A percentile compares a stretch with the other conserved stretches of the same genome.
phyloP scores from a whole-genome alignment of 1,139 yeast species.

The Maudiozyma humilis region DNA sequence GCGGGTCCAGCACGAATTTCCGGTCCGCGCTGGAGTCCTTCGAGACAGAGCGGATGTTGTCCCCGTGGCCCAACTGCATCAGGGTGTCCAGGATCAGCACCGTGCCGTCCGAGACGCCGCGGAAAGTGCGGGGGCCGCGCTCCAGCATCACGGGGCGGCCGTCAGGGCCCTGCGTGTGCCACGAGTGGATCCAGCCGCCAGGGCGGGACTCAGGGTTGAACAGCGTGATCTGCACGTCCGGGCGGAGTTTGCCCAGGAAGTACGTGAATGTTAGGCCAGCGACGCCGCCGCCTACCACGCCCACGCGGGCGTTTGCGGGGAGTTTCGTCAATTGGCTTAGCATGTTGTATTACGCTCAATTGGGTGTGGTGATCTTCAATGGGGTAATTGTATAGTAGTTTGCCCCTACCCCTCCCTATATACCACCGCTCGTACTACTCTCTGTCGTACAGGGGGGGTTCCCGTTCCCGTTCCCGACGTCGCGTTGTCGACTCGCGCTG shows the following conservation, averaged over 20 bases:
- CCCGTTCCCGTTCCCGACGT: background rate
- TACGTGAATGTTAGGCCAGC: constrained; percentile 79
- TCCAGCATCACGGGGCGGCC: constrained; percentile 39
- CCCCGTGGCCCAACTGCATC: constrained; percentile 36
- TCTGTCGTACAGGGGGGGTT: too few species aligned
- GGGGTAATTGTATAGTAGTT: background rate
- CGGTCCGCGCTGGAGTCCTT: constrained; percentile 48
- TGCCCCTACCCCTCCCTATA: background rate
- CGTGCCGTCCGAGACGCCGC: constrained; percentile 65
- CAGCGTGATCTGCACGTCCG: constrained; percentile 58
- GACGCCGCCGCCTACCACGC: constrained; percentile 79
- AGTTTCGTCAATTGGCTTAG: constrained; percentile 15
- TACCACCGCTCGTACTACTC: too few species aligned
- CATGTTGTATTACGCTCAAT: constrained; percentile 12
- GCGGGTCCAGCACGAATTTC: constrained; percentile 46
- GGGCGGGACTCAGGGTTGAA: constrained; percentile 46
- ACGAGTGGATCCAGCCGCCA: constrained; percentile 78
- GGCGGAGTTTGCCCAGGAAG: constrained; percentile 59
- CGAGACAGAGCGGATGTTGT: constrained; percentile 44
- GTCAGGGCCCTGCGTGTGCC: constrained; percentile 22
- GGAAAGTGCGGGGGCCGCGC: constrained; percentile 67
- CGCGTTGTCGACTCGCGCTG: background rate
- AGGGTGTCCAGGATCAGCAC: constrained; percentile 52
- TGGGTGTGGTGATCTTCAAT: too few species aligned
- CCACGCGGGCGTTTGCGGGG: constrained; percentile 40